These are phyloP conservation scores for Silene uniflora DNA, from an alignment of 148 eudicot species.

Conservation along the genomic window DNA sequence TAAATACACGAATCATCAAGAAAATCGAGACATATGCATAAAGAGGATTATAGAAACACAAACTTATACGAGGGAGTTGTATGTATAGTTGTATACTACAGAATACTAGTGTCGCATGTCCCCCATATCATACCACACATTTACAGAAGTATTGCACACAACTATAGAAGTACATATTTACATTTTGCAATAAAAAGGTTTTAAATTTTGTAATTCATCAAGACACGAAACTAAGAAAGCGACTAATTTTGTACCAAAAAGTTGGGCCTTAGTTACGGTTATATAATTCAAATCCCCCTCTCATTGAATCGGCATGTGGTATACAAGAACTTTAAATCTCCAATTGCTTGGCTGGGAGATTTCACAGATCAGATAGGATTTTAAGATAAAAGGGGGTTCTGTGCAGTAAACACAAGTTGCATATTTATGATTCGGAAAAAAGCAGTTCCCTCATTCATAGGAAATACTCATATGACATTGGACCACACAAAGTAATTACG, in stretches of 20 bases:
- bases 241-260: too few species aligned
- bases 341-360: not conserved
- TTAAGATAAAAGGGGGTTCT: not conserved
- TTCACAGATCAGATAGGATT: not conserved
- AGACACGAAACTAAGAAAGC: too few species aligned
- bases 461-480: slow-evolving; percentile 21
- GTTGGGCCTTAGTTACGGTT: too few species aligned
- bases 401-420: slow-evolving; percentile 2
- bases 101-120: too few species aligned
- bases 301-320: not conserved
- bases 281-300: not conserved
- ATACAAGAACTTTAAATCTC: not conserved
- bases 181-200: too few species aligned
- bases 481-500: not conserved
- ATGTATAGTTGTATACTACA: too few species aligned
- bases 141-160: too few species aligned
- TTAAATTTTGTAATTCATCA: too few species aligned
- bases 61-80: too few species aligned
- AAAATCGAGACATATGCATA: not conserved
- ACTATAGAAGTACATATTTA: too few species aligned
- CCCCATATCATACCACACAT: too few species aligned
- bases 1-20: not conserved
- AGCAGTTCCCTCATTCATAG: slow-evolving; percentile 14
- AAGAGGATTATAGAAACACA: not conserved
- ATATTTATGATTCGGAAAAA: not conserved